Base-by-base conservation (phyloP, 2,329 filamentous ascomycete genomes). In the Aspergillus udagawae region DNA sequence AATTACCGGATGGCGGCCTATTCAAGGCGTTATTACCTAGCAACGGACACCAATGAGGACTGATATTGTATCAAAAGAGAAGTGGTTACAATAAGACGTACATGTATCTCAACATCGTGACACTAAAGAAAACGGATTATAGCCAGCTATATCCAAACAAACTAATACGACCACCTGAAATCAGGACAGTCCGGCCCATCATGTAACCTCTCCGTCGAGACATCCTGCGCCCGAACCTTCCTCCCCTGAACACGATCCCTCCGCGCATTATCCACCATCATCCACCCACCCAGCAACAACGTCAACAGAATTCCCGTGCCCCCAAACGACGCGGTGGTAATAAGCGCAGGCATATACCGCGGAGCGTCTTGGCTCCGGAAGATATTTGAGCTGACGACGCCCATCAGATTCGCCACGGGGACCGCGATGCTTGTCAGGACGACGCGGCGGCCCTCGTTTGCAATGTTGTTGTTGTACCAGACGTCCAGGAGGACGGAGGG, bases 401-500 rank as follows among this genome's bases (percentile, higher is more conserved):
- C 88, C 86, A 92, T 92, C 38, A 91, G 70, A 62, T 92, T 92
- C 3, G 89, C 89, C 7, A 90, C 71, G 0, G 89, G 89, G 0
- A 92, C 88, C 23, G 86, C 87, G 21, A 92, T 82, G 27, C 84
- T 86, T 0, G 89, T 92, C 9, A 91, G 77, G 0, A 86, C 80
- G 4, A 91, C 80, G 50, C 89, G 86, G 41, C 86, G 83, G 56
- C 87, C 87, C 72, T 92, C 90, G 66, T 92, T 83, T 0, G 89
- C 88, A 55, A 91, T 83, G 70, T 93, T 93, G 78, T 92, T 92
- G 75, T 90, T 92, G 75, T 91, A 92, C 86, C 86, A 88, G 56
- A 84, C 79, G 63, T 85, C 76, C 4, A 75, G 77, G 10, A 92
- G 78, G 8, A 92, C 88, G 0, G 85, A 89, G 0, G 90, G 89